phyloP scores from a whole-genome alignment of 257 asterid genomes.

The Nicotiana sylvestris region DNA sequence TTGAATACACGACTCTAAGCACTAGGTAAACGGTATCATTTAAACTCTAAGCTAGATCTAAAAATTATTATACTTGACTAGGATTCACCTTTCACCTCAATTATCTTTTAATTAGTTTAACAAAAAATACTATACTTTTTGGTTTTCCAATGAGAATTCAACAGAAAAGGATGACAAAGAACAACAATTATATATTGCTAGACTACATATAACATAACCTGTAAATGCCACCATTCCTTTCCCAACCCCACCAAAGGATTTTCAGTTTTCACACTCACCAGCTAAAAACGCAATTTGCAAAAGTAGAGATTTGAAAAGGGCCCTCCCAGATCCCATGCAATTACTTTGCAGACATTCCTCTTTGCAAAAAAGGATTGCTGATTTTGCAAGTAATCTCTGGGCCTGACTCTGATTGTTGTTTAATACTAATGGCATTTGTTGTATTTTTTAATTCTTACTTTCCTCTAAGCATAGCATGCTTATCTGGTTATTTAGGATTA shows the following conservation, averaged over 20 bases:
- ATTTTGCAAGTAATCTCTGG: not conserved
- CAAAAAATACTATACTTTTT: no score
- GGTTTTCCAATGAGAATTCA: not conserved
- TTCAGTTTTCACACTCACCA: not conserved
- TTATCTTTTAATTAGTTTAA: no score
- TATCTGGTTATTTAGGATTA: not conserved
- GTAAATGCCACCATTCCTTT: not conserved
- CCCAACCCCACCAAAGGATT: not conserved
- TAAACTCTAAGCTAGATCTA: no score
- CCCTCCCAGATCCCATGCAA: slow-evolving; percentile 6
- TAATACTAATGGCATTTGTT: not conserved
- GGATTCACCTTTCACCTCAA: no score
- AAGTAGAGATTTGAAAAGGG: not conserved
- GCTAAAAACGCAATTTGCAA: not conserved
- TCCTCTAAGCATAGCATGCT: not conserved
- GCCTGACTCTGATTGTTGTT: no score
- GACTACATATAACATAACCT: not conserved
- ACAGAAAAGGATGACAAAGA: not conserved
- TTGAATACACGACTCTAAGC: no score
- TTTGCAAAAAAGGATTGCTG: not conserved
- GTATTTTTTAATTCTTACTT: not conserved
- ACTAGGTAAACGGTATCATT: no score
- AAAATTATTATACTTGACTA: no score
- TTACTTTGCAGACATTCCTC: not conserved
- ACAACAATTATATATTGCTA: not conserved